These are phyloP conservation scores for Ceratobasidium sp. DNA, from an alignment of 1,284 basidiomycete genomes.

Conservation along the genomic window DNA sequence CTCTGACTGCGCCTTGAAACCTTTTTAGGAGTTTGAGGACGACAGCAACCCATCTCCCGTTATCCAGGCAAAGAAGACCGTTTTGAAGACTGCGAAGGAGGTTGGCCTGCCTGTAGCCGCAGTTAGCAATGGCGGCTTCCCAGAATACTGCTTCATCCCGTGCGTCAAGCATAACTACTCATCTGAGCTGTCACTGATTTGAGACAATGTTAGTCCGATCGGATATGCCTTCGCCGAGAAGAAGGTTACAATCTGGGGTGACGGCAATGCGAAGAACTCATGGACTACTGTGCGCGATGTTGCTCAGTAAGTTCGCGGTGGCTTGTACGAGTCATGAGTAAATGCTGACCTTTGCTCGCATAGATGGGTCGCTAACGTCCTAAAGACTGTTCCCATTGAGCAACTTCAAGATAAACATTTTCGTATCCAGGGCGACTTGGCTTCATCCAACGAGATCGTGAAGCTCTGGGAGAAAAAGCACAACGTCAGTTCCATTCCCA, in stretches of 20 bases:
- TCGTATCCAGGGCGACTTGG: slow-evolving; percentile 18
- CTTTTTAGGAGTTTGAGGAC: slow-evolving; percentile 11
- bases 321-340: neutral
- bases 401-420: slow-evolving; percentile 40
- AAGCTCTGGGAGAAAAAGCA: slow-evolving; percentile 43
- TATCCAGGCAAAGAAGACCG: slow-evolving; percentile 20
- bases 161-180: neutral
- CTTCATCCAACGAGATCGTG: slow-evolving; percentile 13
- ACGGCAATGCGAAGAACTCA: slow-evolving; percentile 23
- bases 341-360: neutral
- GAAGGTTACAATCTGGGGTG: slow-evolving; percentile 36
- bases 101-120: slow-evolving; percentile 16
- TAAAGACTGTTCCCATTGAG: slow-evolving; percentile 22
- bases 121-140: slow-evolving; percentile 27
- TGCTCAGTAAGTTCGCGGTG: slow-evolving; percentile 21
- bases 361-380: slow-evolving; percentile 38
- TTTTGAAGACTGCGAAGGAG: slow-evolving; percentile 34
- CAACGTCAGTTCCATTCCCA: slow-evolving; percentile 19
- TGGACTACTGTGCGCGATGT: slow-evolving; percentile 36
- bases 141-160: slow-evolving; percentile 42
- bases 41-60: slow-evolving; percentile 31
- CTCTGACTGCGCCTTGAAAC: neutral
- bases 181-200: neutral
- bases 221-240: slow-evolving; percentile 37
- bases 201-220: neutral